Percentiles rank a stretch among this genome's conserved stretches.
These are phyloP conservation scores for Tephrocybe sp. DNA, from an alignment of 768 basidiomycete genomes.

Conservation along the genomic window DNA sequence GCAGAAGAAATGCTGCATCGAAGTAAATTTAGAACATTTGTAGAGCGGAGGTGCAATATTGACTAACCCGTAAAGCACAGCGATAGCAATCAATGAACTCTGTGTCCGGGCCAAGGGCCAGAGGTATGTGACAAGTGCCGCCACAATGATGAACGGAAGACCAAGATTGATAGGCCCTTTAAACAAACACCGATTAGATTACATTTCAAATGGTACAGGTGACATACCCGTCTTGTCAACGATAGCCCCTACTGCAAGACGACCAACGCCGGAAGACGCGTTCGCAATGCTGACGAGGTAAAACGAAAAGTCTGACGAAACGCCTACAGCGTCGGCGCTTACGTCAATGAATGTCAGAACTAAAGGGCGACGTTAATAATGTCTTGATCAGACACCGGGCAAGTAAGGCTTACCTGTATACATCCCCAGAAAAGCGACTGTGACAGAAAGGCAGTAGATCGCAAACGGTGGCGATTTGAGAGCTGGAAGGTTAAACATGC, in stretches of 20 bases:
- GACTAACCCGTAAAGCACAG: conserved; percentile 56
- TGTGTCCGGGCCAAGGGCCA: conserved; percentile 58
- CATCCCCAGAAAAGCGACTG: conserved; percentile 54
- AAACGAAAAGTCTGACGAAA: conserved; percentile 47
- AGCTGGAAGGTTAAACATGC: conserved; percentile 45
- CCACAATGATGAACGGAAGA: conserved; percentile 45
- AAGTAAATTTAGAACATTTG: neutral
- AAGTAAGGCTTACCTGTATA: conserved; percentile 43
- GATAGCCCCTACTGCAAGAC: conserved; percentile 44
- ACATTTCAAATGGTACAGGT: neutral
- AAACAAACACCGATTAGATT: neutral
- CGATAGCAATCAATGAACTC: conserved; percentile 40
- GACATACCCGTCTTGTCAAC: conserved; percentile 46
- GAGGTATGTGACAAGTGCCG: conserved; percentile 49
- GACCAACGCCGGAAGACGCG: conserved; percentile 53
- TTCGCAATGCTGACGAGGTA: conserved; percentile 65
- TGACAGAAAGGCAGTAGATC: conserved; percentile 46
- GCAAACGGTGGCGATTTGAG: conserved; percentile 48
- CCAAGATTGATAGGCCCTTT: conserved; percentile 59
- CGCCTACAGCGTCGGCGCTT: conserved; percentile 42
- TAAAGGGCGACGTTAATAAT: conserved; percentile 3
- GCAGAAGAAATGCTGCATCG: conserved; percentile 43
- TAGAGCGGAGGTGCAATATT: neutral
- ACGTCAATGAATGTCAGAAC: conserved; percentile 59
- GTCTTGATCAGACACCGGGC: conserved; percentile 8